Base-by-base conservation (phyloP, 2,329 filamentous ascomycete species). In the Pyrenochaeta sp. region DNA sequence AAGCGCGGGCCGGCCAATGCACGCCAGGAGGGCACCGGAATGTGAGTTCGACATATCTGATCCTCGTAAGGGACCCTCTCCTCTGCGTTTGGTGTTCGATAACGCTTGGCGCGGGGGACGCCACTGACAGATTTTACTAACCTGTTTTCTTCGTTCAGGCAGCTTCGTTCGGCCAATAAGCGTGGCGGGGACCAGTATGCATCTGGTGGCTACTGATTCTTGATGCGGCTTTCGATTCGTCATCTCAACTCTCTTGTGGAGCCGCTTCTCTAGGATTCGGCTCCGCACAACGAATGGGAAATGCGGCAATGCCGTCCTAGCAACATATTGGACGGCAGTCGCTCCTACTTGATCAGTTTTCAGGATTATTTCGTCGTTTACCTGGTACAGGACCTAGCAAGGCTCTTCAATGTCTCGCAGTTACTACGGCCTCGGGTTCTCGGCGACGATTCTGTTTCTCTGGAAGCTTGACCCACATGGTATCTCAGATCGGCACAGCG, bases 11-110 rank as follows among this genome's bases (percentile, higher is more conserved):
- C 91, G 71, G 87, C 90, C 70, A 87, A 86, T 82, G 81, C 85
- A 79, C 90, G 91, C 79, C 90, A 90, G 81, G 92, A 94, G 86
- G 88, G 93, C 82, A 88, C 92, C 71, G 90, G 92, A 90, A 96
- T 97, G 92, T 97, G 91, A 97, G 92, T 96, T 83, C 86, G 84
- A 82, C 80, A 83, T 82, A 82, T 81, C 77, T 82, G 86, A 88
- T 90, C 87, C 86, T 90, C 88, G 90, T 92, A 93, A 94, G 90
- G 90, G 89, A 87, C 85, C 85, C 84, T 88, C 85, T 89, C 88
- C 87, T 90, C 87, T 88, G 87, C 88, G 88, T 90, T 88, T 89
- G 85, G 86, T 91, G 87, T 88, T 87, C 83, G 75, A 84, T 83
- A 86, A 87, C 85, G 87, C 88, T 91, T 84, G 85, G 85, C 87